Conservation (phyloP, 2,329 filamentous ascomycete species). For the Microdochium trichocladiopsis region DNA sequence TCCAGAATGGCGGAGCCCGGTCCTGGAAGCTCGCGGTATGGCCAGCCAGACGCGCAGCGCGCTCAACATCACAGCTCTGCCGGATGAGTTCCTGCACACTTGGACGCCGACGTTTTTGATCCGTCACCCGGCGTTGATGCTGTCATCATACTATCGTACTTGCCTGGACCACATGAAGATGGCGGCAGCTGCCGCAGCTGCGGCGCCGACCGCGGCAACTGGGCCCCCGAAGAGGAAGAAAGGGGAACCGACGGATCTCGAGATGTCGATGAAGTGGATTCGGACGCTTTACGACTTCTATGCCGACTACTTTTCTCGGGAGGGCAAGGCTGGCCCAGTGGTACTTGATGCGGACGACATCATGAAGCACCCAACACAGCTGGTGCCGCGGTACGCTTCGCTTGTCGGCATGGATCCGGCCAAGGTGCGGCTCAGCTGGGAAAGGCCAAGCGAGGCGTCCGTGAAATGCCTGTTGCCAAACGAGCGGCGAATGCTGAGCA, state of each 20-base stretch:
- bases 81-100: constrained; percentile 24
- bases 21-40: neutral
- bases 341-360: neutral
- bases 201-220: neutral
- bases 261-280: neutral
- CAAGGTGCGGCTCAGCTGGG: neutral
- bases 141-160: constrained; percentile 26
- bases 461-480: neutral
- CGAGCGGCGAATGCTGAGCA: neutral
- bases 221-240: neutral
- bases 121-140: constrained; percentile 28
- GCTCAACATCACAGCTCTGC: constrained; percentile 23
- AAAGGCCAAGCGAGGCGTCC: neutral
- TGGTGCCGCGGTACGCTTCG: neutral
- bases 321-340: neutral
- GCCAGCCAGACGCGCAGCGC: neutral
- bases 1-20: neutral
- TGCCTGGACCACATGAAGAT: neutral
- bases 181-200: neutral
- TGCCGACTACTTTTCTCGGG: neutral
- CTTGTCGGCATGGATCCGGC: neutral
- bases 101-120: constrained; percentile 27
- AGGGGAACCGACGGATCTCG: neutral
- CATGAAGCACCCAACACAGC: neutral
- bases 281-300: neutral